Percentiles rank a stretch among this genome's conserved stretches.
Conservation (phyloP, 129 eudicot genomes). For the Helianthus tuberosus region DNA sequence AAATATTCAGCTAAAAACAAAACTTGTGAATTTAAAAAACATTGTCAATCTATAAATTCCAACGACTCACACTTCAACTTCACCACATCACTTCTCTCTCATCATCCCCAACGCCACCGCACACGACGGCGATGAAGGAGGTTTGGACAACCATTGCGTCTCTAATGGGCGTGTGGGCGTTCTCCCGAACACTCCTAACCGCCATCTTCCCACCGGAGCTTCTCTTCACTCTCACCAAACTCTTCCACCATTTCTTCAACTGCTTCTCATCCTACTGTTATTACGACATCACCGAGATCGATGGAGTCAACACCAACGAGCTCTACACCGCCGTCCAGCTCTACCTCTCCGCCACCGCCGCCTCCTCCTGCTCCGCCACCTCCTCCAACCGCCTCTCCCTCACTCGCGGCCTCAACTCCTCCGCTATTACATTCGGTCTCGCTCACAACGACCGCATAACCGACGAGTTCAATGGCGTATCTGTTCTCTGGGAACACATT, state of each 20-base stretch:
- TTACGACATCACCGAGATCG: conserved; percentile 89
- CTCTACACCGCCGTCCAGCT: conserved; percentile 94
- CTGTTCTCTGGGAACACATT: conserved; percentile 77
- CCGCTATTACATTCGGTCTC: conserved; percentile 62
- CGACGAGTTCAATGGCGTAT: conserved; percentile 55
- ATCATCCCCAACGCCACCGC: background rate
- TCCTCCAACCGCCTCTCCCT: conserved; percentile 64
- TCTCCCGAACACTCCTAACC: conserved; percentile 69
- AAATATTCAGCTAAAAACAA: background rate
- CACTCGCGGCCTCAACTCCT: conserved; percentile 87
- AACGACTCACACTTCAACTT: conserved; percentile 9
- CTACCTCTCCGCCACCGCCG: conserved; percentile 70
- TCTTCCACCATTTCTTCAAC: conserved; percentile 58
- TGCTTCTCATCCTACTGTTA: conserved; percentile 68
- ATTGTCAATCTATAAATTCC: conserved; percentile 34
- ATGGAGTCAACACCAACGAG: conserved; percentile 96
- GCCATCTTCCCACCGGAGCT: conserved; percentile 76
- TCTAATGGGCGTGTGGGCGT: conserved; percentile 86
- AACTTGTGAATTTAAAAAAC: no score
- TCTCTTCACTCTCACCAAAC: conserved; percentile 55
- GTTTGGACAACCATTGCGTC: conserved; percentile 91
- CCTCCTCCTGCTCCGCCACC: conserved; percentile 51
- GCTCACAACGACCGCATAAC: conserved; percentile 67
- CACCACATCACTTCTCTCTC: conserved; percentile 10
- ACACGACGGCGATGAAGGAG: conserved; percentile 56